These are phyloP conservation scores for Anthoceros angustus DNA, from an alignment of 225 moss, liverwort and hornwort species.

Conservation along the genomic window DNA sequence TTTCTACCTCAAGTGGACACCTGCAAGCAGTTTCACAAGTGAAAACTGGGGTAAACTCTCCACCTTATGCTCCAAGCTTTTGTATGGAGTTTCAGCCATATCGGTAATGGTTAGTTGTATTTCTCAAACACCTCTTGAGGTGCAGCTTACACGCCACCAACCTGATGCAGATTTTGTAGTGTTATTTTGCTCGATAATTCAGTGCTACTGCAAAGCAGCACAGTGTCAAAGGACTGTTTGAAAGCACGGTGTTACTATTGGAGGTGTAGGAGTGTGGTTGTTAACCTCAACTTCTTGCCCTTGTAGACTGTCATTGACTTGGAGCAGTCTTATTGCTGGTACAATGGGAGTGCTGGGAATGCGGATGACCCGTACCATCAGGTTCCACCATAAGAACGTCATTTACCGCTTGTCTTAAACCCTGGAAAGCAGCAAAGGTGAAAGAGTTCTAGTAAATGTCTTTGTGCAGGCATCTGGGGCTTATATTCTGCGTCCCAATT, in stretches of 20 bases:
- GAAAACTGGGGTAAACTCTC: conserved; percentile 17
- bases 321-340: conserved; percentile 91
- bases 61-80: not conserved
- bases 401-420: not conserved
- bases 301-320: conserved; percentile 43
- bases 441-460: not conserved
- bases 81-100: not conserved
- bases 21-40: conserved; percentile 16
- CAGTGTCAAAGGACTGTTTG: too few species aligned
- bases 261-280: not conserved
- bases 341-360: conserved; percentile 83
- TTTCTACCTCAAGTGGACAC: not conserved
- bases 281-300: conserved; percentile 4
- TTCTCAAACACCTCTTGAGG: too few species aligned
- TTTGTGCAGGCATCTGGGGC: conserved; percentile 66
- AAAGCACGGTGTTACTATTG: not conserved
- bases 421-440: not conserved
- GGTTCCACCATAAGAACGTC: conserved; percentile 6
- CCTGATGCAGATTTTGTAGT: not conserved
- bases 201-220: too few species aligned
- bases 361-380: conserved; percentile 26
- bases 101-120: too few species aligned
- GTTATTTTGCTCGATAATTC: not conserved
- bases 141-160: too few species aligned
- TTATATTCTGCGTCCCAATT: conserved; percentile 81